phyloP scores from a whole-genome alignment of 139 green algal genomes.

The Chlorella sp. region DNA sequence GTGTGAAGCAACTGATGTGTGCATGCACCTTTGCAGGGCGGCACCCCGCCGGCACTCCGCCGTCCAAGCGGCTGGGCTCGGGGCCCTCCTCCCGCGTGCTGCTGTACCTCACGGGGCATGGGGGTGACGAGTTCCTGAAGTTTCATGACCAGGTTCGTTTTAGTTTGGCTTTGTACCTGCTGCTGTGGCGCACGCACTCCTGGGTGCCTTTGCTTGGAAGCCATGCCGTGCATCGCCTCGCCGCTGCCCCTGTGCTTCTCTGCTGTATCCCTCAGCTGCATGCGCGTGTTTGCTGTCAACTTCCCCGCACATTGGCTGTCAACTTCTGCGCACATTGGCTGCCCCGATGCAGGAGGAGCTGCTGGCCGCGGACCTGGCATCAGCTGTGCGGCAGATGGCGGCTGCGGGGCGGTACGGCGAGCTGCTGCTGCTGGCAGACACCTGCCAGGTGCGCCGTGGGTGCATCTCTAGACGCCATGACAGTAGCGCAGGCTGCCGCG shows the following conservation, averaged over 20 bases:
- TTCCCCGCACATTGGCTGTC: neutral
- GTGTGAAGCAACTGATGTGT: too few relatives aligned
- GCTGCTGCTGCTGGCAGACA: conserved; percentile 94
- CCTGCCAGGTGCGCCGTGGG: conserved; percentile 71
- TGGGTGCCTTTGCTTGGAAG: too few relatives aligned
- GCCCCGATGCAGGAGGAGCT: conserved; percentile 61
- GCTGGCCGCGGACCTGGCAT: conserved; percentile 68
- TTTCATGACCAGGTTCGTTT: conserved; percentile 78
- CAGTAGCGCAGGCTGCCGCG: neutral
- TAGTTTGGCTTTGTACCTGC: too few relatives aligned
- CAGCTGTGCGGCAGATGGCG: conserved; percentile 58
- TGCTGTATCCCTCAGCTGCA: too few relatives aligned
- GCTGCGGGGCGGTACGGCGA: conserved; percentile 76
- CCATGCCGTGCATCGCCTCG: too few relatives aligned
- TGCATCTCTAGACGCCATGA: too few relatives aligned
- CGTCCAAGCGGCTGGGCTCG: conserved; percentile 82
- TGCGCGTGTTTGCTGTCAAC: too few relatives aligned
- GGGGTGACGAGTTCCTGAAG: conserved; percentile 97
- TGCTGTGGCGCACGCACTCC: too few relatives aligned
- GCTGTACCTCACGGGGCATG: conserved; percentile 89
- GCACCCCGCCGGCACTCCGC: conserved; percentile 34
- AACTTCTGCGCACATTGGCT: neutral
- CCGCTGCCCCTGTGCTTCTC: too few relatives aligned
- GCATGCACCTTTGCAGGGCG: conserved; percentile 16
- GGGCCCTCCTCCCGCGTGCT: conserved; percentile 85